Percentiles rank a stretch among this genome's conserved stretches.
phyloP scores from a whole-genome alignment of 163 green algal genomes.

The Chlamydomonas reinhardtii region DNA sequence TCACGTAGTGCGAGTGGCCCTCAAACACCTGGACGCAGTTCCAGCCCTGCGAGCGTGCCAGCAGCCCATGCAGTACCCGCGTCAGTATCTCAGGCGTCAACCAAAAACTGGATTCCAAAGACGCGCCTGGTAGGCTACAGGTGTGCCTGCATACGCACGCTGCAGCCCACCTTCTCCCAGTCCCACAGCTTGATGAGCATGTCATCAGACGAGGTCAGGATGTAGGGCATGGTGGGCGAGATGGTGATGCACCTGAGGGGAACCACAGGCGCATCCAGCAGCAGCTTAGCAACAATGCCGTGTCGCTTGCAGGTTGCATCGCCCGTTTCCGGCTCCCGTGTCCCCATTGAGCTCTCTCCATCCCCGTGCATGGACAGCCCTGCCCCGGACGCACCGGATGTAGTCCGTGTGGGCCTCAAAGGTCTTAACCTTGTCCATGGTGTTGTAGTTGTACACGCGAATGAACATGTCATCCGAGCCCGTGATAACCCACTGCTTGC shows the following conservation, averaged over 20 bases:
- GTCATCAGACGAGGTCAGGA: slow-evolving; percentile 97
- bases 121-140: too few relatives aligned
- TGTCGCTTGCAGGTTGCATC: too few relatives aligned
- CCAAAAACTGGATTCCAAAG: too few relatives aligned
- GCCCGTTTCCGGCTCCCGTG: too few relatives aligned
- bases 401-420: slow-evolving; percentile 99
- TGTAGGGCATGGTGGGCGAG: slow-evolving; percentile 93
- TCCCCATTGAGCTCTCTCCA: too few relatives aligned
- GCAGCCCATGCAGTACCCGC: too few relatives aligned
- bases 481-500: slow-evolving; percentile 98
- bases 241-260: slow-evolving; percentile 89
- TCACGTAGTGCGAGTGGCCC: slow-evolving; percentile 99
- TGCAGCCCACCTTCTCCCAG: slow-evolving; percentile 90
- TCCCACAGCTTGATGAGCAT: slow-evolving; percentile 99
- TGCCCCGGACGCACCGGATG: slow-evolving; percentile 82
- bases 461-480: slow-evolving; percentile 98
- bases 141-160: too few relatives aligned
- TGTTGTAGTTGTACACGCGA: slow-evolving; percentile 99
- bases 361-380: too few relatives aligned
- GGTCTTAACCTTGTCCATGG: slow-evolving; percentile 94
- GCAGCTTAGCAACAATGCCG: too few relatives aligned
- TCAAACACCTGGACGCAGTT: slow-evolving; percentile 96
- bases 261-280: too few relatives aligned
- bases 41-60: slow-evolving; percentile 71
- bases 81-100: too few relatives aligned